Evolutionary conservation across 2,329 filamentous ascomycete genomes (phyloP).

Genomic region (Fusarium xyrophilum): DNA sequence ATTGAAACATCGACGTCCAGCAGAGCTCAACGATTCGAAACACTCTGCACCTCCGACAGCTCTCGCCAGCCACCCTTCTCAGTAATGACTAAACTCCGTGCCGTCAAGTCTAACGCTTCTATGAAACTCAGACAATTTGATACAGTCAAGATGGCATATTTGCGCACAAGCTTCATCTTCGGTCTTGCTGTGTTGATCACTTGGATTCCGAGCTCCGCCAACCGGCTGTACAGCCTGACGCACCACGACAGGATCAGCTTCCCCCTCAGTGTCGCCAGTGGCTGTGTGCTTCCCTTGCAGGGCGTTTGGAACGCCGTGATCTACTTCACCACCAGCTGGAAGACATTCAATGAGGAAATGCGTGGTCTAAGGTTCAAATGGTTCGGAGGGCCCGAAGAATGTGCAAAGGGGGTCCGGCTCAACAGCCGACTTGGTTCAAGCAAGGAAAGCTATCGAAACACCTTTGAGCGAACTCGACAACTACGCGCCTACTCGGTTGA

Average conservation of each 20-base stretch:
- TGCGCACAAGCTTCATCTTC: conserved; percentile 67
- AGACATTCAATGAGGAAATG: conserved; percentile 41
- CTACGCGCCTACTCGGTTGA: conserved; percentile 1
- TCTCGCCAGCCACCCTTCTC: conserved; percentile 11
- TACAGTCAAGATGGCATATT: conserved; percentile 65
- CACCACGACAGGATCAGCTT: conserved; percentile 60
- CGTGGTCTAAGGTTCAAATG: conserved; percentile 21
- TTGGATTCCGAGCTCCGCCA: conserved; percentile 72
- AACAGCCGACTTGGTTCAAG: conserved; percentile 39
- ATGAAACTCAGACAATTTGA: conserved; percentile 50
- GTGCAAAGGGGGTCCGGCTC: conserved; percentile 33
- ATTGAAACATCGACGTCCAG: conserved; percentile 17
- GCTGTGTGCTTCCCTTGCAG: conserved; percentile 76
- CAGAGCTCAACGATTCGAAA: conserved; percentile 41
- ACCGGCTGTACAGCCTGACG: conserved; percentile 72
- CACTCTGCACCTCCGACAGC: conserved; percentile 41
- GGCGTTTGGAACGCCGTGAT: conserved; percentile 83
- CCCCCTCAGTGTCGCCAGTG: conserved; percentile 71
- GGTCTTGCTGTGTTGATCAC: conserved; percentile 65
- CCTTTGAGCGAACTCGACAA: conserved; percentile 29
- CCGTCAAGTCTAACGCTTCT: conserved; percentile 42
- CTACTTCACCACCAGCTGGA: conserved; percentile 72
- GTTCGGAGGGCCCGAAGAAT: conserved; percentile 2
- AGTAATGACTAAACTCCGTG: conserved; percentile 36
- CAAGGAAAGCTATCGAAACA: conserved; percentile 32